Base-by-base conservation (phyloP, 2,329 filamentous ascomycete species). In the Westerdykella ornata region DNA sequence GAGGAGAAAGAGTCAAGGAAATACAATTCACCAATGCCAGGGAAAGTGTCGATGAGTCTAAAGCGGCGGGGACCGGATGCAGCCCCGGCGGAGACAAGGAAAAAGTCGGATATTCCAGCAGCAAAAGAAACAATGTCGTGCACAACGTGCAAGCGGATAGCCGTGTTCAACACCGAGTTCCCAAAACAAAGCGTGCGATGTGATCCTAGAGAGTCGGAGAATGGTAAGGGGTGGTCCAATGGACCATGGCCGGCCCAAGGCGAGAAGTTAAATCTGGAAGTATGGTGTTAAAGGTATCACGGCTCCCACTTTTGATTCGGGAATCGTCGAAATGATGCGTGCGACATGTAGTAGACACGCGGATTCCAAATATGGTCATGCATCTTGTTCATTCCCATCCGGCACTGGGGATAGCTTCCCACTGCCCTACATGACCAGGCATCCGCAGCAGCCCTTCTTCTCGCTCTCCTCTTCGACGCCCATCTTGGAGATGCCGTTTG, bases 381-480 rank as follows among this genome's bases (percentile, higher is more conserved):
- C 56, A 56, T 57, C 49, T 49, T 51, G 44, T 46, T 35, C 35
- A 30, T 35, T 32, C 26, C 42, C 46, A 38, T 45, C 45, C 28
- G 44, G 26, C 9, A 43, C 38, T 36, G 15, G 14, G 14, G 20
- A 35, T 22, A 20, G 37, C 20, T 32, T 41, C 45, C 48, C 18
- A 20, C 15, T n/a, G 45, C 42, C 41, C 53, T 80, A 92, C 88
- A 95, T 94, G 64, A 95, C 77, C 65, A 86, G 76, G 69, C 88
- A 95, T 70, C 79, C 74, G 72, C 88, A 94, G 77, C 89, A 95
- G 53, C 88, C 68, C 54, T 78, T 73, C 62, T 83, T 79, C 57
- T 76, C 69, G 55, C 81, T 76, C 48, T 78, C 77, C 46, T 82
- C 81, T 53, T 83, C 80, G 58, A 92, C 79, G 54, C 94, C 85